Evolutionary conservation across 2,329 filamentous ascomycete species (phyloP), one percentile per base, ranked within the genome.

Genomic region (Alternaria tenuissima): DNA sequence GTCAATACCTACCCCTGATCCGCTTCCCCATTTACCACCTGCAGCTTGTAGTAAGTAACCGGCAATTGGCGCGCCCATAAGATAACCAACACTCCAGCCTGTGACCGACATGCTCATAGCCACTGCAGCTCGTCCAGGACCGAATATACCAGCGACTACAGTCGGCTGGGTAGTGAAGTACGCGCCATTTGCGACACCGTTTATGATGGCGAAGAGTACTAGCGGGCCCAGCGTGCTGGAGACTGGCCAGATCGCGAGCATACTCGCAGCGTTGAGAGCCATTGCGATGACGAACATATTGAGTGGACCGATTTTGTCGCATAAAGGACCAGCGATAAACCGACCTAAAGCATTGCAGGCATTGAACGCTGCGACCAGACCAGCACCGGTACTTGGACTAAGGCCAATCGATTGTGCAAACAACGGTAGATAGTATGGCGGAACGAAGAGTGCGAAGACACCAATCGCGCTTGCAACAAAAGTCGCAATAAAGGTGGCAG

Each of bases 231-330:
- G 22, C 0, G 70, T 67, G 9, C 65, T 67, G 0, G 70, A 73
- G 0, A 74, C 67, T 7, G 72, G 71, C 74, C 73, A 76, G 12
- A 75, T 75, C 0, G 71, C 73, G 5, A 75, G 55, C 72, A 76
- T 75, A 28, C 66, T 71, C 3, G 63, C 49, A 0, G 70, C 69
- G 36, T 76, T 72, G 30, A 75, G 30, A 0, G 65, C 28, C 66
- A 71, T 73, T 2, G 69, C 66, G 36, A 74, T 59, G 11, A 74
- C 64, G 30, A 76, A 69, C 52, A 66, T 77, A 43, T 77, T 77
- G n/a, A 75, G 62, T 16, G 73, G 69, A 0, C 76, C 75, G 20
- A 76, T 60, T 26, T 66, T 66, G 53, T 77, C 73, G 59, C 73
- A 73, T 5, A 72, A 36, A 1, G 68, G 67, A 3, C 73, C 72